Evolutionary conservation across 1,139 yeast genomes (phyloP).

Genomic region (Saccharomyces hybrid): DNA sequence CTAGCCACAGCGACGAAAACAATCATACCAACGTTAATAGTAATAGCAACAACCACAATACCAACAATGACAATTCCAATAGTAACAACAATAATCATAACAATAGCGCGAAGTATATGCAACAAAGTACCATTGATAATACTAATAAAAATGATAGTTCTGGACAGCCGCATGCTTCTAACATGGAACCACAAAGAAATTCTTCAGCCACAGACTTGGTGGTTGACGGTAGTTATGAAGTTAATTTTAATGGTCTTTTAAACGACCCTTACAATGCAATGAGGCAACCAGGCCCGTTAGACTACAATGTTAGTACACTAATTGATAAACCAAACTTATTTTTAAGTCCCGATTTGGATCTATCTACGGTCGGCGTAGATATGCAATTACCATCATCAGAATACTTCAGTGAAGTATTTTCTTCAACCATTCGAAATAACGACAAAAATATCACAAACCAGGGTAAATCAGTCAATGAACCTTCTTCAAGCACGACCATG

Average conservation of each 20-base stretch:
- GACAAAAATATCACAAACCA: background rate
- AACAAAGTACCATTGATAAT: background rate
- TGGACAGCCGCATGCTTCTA: background rate
- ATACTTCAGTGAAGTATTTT: slow-evolving; percentile 19
- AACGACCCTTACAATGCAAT: background rate
- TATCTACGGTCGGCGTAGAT: slow-evolving; percentile 7
- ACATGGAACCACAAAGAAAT: background rate
- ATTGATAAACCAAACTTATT: slow-evolving; percentile 14
- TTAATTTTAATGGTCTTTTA: slow-evolving; percentile 2
- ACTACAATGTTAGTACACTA: slow-evolving; percentile 11
- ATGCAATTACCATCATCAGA: slow-evolving; percentile 11
- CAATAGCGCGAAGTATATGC: background rate
- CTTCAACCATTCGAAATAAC: background rate
- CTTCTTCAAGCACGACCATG: background rate
- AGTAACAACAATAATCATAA: background rate
- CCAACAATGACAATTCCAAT: background rate
- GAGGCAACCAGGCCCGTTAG: background rate
- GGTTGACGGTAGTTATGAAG: background rate
- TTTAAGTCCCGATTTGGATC: slow-evolving; percentile 1
- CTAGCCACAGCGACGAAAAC: slow-evolving; percentile 1
- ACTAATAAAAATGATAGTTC: background rate
- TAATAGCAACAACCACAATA: background rate
- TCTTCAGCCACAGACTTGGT: background rate
- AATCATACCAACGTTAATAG: background rate
- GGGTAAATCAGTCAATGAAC: background rate